Base-by-base conservation (phyloP, 345 rosid genomes). In the Theobroma cacao region DNA sequence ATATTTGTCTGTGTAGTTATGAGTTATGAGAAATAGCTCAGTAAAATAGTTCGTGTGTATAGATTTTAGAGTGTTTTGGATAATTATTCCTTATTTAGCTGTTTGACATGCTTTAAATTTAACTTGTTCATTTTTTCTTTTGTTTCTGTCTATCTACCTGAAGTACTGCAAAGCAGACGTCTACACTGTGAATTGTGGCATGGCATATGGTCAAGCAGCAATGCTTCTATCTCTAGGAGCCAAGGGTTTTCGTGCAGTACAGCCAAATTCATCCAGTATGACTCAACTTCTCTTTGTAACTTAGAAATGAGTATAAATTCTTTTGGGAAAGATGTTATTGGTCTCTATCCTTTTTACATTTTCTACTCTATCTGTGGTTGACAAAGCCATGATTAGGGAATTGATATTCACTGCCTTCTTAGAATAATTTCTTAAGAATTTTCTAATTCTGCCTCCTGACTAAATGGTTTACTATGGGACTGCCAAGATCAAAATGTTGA, bases 121-220 rank as follows among this genome's bases (percentile, higher is more conserved):
- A 75, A 75, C 80, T 61, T 62, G n/a, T 26, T 53, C 26, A 34
- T 28, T 76, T 79, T 79, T 78, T n/a, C n/a, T n/a, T 18, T 66
- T 24, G 53, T 0, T n/a, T 43, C 76, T 78, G 17, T 68, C 13
- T 75, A 81, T 26, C 18, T 53, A 18, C 30, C 71, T 75, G 67
- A 80, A 96, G 99, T 85, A 78, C 67, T 90, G 96, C 89, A 88
- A 86, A 82, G 79, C 96, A 77, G 85, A 86, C 24, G 88, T 93
- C 47, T 88, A 90, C 81, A 92, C 97, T 12, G 87, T 95, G 83
- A 95, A 93, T 61, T 86, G 90, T 73, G 94, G 96, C 78, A 87
- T 88, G 96, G 99, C 98, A 63, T 90, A 75, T 85, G 98, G 99
- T 85, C 97, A 92, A 88, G 97, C 97, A 71, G 98, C 96, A 73